Conservation (phyloP, 345 rosid genomes). For the Trapa bicornis region DNA sequence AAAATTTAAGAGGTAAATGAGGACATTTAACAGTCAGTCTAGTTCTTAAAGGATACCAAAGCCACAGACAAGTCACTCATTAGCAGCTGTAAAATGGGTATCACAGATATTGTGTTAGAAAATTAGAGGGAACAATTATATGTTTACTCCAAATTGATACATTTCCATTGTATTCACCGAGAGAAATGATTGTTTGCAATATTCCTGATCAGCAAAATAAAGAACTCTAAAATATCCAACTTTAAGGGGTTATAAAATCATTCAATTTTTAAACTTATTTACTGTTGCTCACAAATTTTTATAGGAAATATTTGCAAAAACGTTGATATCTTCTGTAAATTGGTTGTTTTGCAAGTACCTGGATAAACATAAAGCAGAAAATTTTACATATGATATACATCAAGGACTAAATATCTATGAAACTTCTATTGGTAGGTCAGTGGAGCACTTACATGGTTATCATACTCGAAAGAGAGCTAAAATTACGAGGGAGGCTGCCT, state of each 20-base stretch:
- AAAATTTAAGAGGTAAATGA: background rate
- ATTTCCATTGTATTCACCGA: conserved; percentile 48
- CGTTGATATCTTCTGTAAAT: conserved; percentile 68
- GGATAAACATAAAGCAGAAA: conserved; percentile 12
- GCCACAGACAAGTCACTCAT: too few relatives aligned
- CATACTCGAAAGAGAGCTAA: conserved; percentile 53
- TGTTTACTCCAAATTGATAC: conserved; percentile 45
- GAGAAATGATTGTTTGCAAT: conserved; percentile 45
- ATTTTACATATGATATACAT: conserved; percentile 6
- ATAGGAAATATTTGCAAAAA: conserved; percentile 68
- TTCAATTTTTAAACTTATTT: background rate
- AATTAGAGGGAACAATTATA: conserved; percentile 5
- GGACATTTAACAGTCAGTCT: background rate
- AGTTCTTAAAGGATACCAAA: too few relatives aligned
- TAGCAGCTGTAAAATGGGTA: background rate
- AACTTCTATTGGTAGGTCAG: conserved; percentile 8
- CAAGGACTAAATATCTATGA: background rate
- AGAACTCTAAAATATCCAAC: background rate
- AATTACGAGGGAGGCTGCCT: conserved; percentile 58
- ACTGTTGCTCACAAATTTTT: conserved; percentile 62
- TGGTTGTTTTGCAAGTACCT: conserved; percentile 93
- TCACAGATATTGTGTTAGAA: background rate
- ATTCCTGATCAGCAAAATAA: conserved; percentile 20
- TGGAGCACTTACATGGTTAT: conserved; percentile 46
- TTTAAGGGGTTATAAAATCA: too few relatives aligned